phyloP scores from a whole-genome alignment of 352 stramenopile species.

The Phytophthora lateralis region DNA sequence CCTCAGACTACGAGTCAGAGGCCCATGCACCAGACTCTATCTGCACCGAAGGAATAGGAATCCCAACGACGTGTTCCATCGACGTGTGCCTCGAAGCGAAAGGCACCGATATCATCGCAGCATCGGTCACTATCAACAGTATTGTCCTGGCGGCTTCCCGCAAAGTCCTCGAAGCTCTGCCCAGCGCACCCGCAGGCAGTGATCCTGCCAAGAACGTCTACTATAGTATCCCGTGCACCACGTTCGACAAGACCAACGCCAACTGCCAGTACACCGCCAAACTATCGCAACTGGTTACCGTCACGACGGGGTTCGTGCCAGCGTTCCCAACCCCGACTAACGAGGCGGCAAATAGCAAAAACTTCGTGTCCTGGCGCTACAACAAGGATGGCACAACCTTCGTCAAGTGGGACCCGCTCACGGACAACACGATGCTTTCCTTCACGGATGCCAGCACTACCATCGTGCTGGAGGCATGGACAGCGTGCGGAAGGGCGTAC shows the following conservation, averaged over 20 bases:
- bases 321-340: conserved; percentile 1
- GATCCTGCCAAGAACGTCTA: conserved; percentile 20
- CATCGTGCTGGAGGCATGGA: conserved; percentile 59
- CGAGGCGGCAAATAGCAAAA: conserved; percentile 1
- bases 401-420: conserved; percentile 11
- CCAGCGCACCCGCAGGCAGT: conserved; percentile 1
- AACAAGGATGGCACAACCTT: conserved; percentile 17
- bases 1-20: conserved; percentile 1
- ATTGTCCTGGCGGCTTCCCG: conserved; percentile 29
- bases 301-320: conserved; percentile 3
- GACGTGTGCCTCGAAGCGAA: conserved; percentile 46
- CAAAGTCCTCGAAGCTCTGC: conserved; percentile 34
- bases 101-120: conserved; percentile 40
- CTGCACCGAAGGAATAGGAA: neutral
- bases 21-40: neutral
- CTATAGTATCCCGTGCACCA: conserved; percentile 22
- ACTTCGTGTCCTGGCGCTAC: conserved; percentile 63
- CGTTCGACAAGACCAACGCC: conserved; percentile 11
- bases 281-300: conserved; percentile 16
- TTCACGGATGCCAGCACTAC: conserved; percentile 41
- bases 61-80: conserved; percentile 32
- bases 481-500: conserved; percentile 47
- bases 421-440: conserved; percentile 15
- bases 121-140: conserved; percentile 26
- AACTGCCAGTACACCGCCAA: conserved; percentile 19